phyloP scores from a whole-genome alignment of 192 early-diverging fungal genomes.

The Blastocladiella britannica region DNA sequence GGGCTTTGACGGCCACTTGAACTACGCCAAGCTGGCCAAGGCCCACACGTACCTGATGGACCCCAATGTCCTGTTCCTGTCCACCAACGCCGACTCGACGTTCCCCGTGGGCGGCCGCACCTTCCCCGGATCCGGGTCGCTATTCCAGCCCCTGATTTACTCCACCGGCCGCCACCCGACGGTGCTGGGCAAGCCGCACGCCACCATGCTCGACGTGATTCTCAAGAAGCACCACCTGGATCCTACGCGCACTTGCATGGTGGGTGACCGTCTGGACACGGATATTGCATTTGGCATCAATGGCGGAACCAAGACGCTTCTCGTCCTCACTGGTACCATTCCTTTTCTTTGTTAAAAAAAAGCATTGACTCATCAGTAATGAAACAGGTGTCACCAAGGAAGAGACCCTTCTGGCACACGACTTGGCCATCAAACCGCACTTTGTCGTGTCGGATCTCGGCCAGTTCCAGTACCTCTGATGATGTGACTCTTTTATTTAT shows the following conservation, averaged over 20 bases:
- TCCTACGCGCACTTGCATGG: conserved; percentile 69
- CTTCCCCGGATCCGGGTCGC: conserved; percentile 67
- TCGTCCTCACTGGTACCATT: conserved; percentile 87
- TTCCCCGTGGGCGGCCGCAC: conserved; percentile 56
- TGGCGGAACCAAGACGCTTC: conserved; percentile 66
- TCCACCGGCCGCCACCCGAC: conserved; percentile 59
- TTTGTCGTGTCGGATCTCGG: too few relatives aligned
- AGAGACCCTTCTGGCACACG: too few relatives aligned
- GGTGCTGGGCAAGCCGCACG: conserved; percentile 82
- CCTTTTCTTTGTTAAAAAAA: too few relatives aligned
- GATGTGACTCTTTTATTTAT: too few relatives aligned
- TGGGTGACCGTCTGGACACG: conserved; percentile 88
- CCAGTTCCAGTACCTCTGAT: too few relatives aligned
- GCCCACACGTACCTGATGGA: conserved; percentile 70
- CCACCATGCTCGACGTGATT: conserved; percentile 85
- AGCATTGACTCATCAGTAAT: too few relatives aligned
- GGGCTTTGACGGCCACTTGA: conserved; percentile 80
- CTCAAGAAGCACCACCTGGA: conserved; percentile 62
- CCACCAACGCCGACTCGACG: conserved; percentile 83
- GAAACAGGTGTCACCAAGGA: too few relatives aligned
- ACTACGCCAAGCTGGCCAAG: conserved; percentile 80
- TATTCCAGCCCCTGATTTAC: conserved; percentile 47
- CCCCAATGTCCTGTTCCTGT: conserved; percentile 55
- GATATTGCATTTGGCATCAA: conserved; percentile 84
- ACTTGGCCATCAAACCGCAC: too few relatives aligned